These are phyloP conservation scores for Ceriops decandra DNA, from an alignment of 345 rosid species.

Conservation along the genomic window DNA sequence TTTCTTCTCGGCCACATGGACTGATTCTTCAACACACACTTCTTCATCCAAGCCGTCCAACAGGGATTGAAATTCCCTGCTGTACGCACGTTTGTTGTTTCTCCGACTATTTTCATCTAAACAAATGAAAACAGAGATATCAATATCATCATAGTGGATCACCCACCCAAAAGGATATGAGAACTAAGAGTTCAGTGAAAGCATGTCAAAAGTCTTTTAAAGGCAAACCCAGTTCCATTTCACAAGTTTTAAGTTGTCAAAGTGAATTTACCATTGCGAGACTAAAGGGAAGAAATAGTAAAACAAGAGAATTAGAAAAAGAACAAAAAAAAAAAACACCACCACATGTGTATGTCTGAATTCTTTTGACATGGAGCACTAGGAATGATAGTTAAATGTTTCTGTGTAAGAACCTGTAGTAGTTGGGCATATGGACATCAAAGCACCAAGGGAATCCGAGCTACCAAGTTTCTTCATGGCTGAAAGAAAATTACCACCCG, in stretches of 20 bases:
- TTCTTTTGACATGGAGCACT: conserved; percentile 12
- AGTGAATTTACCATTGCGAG: too few species aligned
- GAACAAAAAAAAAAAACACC: background rate
- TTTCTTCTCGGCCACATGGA: conserved; percentile 72
- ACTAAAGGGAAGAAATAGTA: too few species aligned
- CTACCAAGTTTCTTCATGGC: conserved; percentile 84
- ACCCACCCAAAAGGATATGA: background rate
- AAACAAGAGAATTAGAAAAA: too few species aligned
- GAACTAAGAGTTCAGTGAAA: conserved; percentile 1
- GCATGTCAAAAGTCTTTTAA: too few species aligned
- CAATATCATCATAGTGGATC: too few species aligned
- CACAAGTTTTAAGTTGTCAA: too few species aligned
- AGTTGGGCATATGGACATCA: conserved; percentile 69
- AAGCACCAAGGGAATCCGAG: conserved; percentile 83
- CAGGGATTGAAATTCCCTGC: conserved; percentile 66
- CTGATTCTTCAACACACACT: conserved; percentile 61
- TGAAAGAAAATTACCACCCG: conserved; percentile 7
- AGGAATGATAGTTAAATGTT: conserved; percentile 10
- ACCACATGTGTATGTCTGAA: conserved; percentile 21
- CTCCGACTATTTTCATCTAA: conserved; percentile 65
- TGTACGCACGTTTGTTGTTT: conserved; percentile 41
- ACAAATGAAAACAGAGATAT: background rate
- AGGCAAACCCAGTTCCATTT: too few species aligned
- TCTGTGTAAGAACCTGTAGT: conserved; percentile 51
- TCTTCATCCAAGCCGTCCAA: conserved; percentile 80